phyloP scores from a whole-genome alignment of 23 red algal genomes.

The Agarophyton chilense region DNA sequence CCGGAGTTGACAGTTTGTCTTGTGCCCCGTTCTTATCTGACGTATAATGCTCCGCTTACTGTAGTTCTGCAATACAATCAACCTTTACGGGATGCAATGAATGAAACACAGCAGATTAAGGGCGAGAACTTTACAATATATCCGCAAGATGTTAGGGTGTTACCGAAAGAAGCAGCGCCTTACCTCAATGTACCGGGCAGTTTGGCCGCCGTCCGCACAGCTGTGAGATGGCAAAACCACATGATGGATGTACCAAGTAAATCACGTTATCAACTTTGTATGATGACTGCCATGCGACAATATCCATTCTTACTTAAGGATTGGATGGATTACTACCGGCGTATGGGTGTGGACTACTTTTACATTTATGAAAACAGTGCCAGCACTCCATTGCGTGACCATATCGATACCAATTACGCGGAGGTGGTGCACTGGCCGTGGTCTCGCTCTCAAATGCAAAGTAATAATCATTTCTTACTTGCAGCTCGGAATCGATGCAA shows the following conservation, averaged over 20 bases:
- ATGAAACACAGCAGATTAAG: neutral
- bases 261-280: conserved; percentile 48
- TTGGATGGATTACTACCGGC: conserved; percentile 57
- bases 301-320: conserved; percentile 52
- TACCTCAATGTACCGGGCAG: neutral
- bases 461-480: conserved; percentile 33
- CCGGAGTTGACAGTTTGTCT: conserved; percentile 31
- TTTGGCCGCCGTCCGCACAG: conserved; percentile 17
- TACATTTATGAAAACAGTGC: conserved; percentile 65
- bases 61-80: conserved; percentile 18
- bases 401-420: neutral
- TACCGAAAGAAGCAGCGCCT: neutral
- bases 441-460: conserved; percentile 60
- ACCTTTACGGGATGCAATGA: neutral
- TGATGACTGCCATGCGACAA: conserved; percentile 55
- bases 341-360: conserved; percentile 65
- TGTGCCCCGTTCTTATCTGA: neutral
- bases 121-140: conserved; percentile 4
- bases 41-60: neutral
- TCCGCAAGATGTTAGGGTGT: neutral
- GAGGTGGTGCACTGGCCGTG: conserved; percentile 69
- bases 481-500: conserved; percentile 32
- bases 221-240: neutral
- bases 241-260: neutral
- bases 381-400: neutral